Evolutionary conservation across 768 basidiomycete species (phyloP).

Genomic region (Tulasnella sp.): DNA sequence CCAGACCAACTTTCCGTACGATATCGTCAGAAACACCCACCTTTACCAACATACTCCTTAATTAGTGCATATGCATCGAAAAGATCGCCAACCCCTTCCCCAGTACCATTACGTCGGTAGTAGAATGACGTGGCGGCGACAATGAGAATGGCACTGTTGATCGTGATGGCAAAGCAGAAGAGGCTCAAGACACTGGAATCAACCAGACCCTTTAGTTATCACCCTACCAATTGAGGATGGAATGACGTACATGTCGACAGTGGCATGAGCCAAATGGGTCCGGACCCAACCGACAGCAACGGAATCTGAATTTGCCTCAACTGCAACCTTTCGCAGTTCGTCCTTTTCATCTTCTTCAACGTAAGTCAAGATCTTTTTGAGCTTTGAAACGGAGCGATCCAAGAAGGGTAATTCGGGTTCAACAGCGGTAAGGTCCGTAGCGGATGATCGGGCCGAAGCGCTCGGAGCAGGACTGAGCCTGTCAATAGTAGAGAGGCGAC

Average conservation of each 20-base stretch:
- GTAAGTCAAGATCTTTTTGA: slow-evolving; percentile 4
- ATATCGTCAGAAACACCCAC: not conserved
- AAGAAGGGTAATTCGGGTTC: not conserved
- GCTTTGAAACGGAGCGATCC: not conserved
- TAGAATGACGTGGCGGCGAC: slow-evolving; percentile 50
- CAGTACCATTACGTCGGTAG: slow-evolving; percentile 38
- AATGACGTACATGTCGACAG: slow-evolving; percentile 11
- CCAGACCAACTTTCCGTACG: not conserved
- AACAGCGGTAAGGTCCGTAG: slow-evolving; percentile 11
- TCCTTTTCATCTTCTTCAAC: not conserved
- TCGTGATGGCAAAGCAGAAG: slow-evolving; percentile 28
- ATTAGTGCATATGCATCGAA: slow-evolving; percentile 23
- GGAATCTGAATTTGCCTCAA: not conserved
- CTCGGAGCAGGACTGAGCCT: slow-evolving; percentile 13
- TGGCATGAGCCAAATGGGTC: slow-evolving; percentile 8
- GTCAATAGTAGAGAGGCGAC: slow-evolving; percentile 21
- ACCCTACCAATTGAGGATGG: too few relatives aligned
- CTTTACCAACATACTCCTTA: slow-evolving; percentile 26
- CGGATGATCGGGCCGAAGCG: not conserved
- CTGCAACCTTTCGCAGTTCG: not conserved
- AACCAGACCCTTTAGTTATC: not conserved
- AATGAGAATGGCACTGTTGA: slow-evolving; percentile 44
- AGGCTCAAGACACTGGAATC: slow-evolving; percentile 1
- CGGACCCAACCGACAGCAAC: not conserved
- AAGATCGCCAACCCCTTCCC: slow-evolving; percentile 21